Conservation (phyloP, 2,329 filamentous ascomycete species). For the Cadophora luteo-olivacea region DNA sequence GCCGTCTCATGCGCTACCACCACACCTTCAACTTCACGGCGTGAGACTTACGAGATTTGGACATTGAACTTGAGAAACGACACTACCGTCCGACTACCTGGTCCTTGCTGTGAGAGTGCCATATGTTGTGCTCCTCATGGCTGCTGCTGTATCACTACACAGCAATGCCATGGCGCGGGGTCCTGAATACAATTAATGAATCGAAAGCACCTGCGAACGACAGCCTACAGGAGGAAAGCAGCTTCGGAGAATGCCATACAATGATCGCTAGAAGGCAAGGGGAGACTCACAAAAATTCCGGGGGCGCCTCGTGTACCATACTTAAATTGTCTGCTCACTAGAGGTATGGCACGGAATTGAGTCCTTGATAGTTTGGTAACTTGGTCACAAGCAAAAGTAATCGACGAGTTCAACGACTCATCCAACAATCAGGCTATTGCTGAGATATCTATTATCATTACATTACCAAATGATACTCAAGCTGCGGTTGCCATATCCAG, state of each 20-base stretch:
- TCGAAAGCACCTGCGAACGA: too few species aligned
- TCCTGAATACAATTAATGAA: too few species aligned
- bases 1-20: not conserved
- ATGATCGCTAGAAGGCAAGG: too few species aligned
- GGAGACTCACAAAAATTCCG: too few species aligned
- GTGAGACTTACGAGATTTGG: not conserved
- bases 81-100: slow-evolving; percentile 21
- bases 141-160: not conserved
- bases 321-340: too few species aligned
- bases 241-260: too few species aligned
- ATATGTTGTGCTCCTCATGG: slow-evolving; percentile 13
- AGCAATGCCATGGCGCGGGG: not conserved
- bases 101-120: not conserved
- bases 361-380: slow-evolving; percentile 3
- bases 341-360: not conserved
- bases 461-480: not conserved
- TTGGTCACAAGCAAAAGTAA: not conserved
- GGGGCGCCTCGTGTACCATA: too few species aligned
- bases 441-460: not conserved
- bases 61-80: not conserved
- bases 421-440: not conserved
- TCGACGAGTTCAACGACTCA: not conserved
- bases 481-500: not conserved
- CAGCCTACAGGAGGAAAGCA: too few species aligned
- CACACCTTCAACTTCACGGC: not conserved